phyloP scores from a whole-genome alignment of 495 filamentous ascomycete genomes.

The Wilcoxina mikolae region DNA sequence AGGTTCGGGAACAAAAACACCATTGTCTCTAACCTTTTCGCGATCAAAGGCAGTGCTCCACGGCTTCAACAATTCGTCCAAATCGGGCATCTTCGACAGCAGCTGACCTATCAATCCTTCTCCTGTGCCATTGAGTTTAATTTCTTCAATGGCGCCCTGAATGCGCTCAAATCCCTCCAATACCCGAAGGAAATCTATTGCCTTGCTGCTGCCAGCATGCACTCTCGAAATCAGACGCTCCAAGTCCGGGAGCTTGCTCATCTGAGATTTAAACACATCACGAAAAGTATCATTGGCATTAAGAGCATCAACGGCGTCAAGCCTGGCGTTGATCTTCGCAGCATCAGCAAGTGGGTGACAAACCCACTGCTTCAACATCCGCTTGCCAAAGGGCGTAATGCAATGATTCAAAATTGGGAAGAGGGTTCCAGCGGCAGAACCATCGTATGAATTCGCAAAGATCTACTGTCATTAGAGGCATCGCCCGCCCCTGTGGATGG shows the following conservation, averaged over 20 bases:
- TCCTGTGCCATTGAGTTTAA: slow-evolving; percentile 52
- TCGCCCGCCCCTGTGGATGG: not conserved
- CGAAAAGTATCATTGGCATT: slow-evolving; percentile 65
- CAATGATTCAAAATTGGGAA: slow-evolving; percentile 86
- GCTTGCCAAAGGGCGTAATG: slow-evolving; percentile 88
- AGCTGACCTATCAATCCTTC: slow-evolving; percentile 75
- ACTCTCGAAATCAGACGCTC: slow-evolving; percentile 90
- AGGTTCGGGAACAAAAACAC: slow-evolving; percentile 67
- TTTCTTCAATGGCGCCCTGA: slow-evolving; percentile 70
- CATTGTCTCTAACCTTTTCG: slow-evolving; percentile 53
- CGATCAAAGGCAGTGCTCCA: slow-evolving; percentile 95
- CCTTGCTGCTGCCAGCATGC: slow-evolving; percentile 74
- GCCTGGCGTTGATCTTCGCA: slow-evolving; percentile 74
- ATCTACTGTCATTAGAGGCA: slow-evolving; percentile 32
- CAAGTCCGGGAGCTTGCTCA: slow-evolving; percentile 84
- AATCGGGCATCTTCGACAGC: slow-evolving; percentile 68
- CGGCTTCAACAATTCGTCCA: slow-evolving; percentile 52
- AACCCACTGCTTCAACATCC: slow-evolving; percentile 93
- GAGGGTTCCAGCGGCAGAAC: slow-evolving; percentile 66
- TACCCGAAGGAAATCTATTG: slow-evolving; percentile 84
- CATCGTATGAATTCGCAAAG: slow-evolving; percentile 87
- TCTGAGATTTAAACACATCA: slow-evolving; percentile 68
- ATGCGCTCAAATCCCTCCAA: slow-evolving; percentile 97
- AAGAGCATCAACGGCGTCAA: slow-evolving; percentile 88
- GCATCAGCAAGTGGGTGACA: slow-evolving; percentile 87